Conservation (phyloP, 2,329 filamentous ascomycete genomes). For the Botrytis tulipae region DNA sequence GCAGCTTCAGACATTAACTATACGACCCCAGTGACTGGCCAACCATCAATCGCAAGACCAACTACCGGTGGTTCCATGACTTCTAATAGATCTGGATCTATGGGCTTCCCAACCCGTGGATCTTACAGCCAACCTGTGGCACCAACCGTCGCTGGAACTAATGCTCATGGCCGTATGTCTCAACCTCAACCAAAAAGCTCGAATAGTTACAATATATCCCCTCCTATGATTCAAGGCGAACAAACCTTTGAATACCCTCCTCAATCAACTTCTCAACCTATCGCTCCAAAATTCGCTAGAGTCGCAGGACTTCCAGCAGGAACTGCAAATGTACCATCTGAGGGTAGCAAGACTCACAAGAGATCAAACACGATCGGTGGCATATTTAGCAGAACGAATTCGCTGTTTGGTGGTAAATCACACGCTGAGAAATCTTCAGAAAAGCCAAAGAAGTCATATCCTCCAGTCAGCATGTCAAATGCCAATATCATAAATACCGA, state of each 20-base stretch:
- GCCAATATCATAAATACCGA: constrained; percentile 45
- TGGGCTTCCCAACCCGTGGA: constrained; percentile 67
- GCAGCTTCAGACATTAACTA: constrained; percentile 55
- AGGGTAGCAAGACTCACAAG: constrained; percentile 52
- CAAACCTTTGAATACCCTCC: constrained; percentile 54
- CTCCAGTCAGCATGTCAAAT: constrained; percentile 86
- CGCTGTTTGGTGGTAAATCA: constrained; percentile 66
- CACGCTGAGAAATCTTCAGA: constrained; percentile 49
- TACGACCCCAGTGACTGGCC: constrained; percentile 46
- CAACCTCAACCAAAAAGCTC: constrained; percentile 64
- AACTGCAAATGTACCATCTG: constrained; percentile 42
- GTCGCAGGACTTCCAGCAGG: constrained; percentile 54
- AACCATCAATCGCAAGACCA: constrained; percentile 55
- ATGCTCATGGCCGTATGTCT: constrained; percentile 84
- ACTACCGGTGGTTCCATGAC: constrained; percentile 80
- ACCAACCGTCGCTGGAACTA: constrained; percentile 82
- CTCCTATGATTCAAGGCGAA: constrained; percentile 55
- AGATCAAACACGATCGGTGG: constrained; percentile 75
- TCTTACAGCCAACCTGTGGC: constrained; percentile 87
- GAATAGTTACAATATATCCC: constrained; percentile 70
- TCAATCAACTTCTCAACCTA: constrained; percentile 51
- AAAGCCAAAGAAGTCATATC: constrained; percentile 68
- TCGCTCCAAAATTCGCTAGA: constrained; percentile 57
- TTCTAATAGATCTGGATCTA: constrained; percentile 52
- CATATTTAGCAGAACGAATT: constrained; percentile 80